Conservation (phyloP, 495 filamentous ascomycete genomes). For the Bryoglossum gracile region DNA sequence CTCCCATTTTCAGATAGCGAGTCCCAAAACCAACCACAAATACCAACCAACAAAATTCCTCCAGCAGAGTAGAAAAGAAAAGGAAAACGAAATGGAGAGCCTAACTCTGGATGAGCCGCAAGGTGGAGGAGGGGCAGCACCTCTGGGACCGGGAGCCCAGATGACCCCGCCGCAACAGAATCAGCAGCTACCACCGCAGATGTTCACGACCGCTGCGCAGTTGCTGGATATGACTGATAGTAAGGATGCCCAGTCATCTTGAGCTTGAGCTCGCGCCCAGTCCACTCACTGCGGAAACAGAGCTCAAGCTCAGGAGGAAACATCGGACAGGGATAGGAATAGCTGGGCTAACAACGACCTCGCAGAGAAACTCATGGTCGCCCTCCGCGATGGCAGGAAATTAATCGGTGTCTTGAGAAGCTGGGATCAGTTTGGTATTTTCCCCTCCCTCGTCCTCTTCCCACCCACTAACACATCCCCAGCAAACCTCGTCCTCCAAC, state of each 20-base stretch:
- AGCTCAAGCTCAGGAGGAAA: neutral
- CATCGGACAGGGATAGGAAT: too few species aligned
- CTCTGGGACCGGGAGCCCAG: conserved; percentile 8
- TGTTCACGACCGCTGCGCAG: conserved; percentile 98
- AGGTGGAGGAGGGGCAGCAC: conserved; percentile 7
- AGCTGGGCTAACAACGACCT: conserved; percentile 5
- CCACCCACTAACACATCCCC: conserved; percentile 6
- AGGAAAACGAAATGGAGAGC: conserved; percentile 38
- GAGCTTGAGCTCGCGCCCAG: neutral
- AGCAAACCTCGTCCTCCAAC: conserved; percentile 94
- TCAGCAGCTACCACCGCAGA: conserved; percentile 65
- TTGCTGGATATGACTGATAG: conserved; percentile 93
- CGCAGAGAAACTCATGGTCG: conserved; percentile 84
- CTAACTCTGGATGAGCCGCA: conserved; percentile 38
- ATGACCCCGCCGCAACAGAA: conserved; percentile 29
- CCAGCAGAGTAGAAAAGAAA: neutral
- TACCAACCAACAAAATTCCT: too few species aligned
- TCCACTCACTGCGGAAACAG: neutral
- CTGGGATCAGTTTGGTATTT: conserved; percentile 95
- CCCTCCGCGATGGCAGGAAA: conserved; percentile 87
- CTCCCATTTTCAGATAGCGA: too few species aligned
- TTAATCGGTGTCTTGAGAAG: conserved; percentile 85
- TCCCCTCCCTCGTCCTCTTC: neutral
- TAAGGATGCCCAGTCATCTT: conserved; percentile 39
- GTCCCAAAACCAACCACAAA: too few species aligned